Evolutionary conservation across 164 flowering plant genomes (phyloP), one percentile per base, ranked within the genome.

Genomic region (Sextonia rubra): DNA sequence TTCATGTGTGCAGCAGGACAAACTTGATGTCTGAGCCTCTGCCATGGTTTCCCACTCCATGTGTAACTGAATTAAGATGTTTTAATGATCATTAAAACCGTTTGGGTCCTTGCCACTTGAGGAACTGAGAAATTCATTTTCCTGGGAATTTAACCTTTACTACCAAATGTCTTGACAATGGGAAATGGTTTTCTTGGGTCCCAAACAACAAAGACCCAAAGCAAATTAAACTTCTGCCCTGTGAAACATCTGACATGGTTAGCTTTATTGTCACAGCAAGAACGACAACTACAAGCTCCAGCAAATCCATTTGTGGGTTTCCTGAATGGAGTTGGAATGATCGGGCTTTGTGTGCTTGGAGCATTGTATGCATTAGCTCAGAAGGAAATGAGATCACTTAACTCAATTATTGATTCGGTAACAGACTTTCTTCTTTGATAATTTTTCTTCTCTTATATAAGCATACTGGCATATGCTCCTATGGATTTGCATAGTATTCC

Each of bases 281-380:
- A 72, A 64, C 58, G 14, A 14, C 58, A 52, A 52, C n/a, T 15
- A 52, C 77, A 68, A 32, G 73, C 79, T 30, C 75, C 82, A 14
- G 47, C 74, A 64, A 89, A 84, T 85, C 80, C 91, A 11, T 72
- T 89, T 47, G 67, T 86, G 52, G 78, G 86, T 71, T 83, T 93
- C 75, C 79, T 90, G 73, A 93, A 90, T 85, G 96, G n/a, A 44
- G 58, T 89, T 37, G 98, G 99, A 69, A 77, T 91, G 60, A 69
- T 90, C 44, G 80, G 90, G 55, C 71, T 90, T 25, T 90, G 93
- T 60, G 83, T 90, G 68, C 86, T 95, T 78, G 98, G 91, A 71
- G 89, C 97, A 65, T 81, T 93, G 29, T 93, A 87, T 84, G 84
- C 90, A 60, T 78, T 86, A 78, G 78, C 85, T 60, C 86, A 37